Base-by-base conservation (phyloP, 225 moss, liverwort and hornwort species). In the Polytrichum formosum region DNA sequence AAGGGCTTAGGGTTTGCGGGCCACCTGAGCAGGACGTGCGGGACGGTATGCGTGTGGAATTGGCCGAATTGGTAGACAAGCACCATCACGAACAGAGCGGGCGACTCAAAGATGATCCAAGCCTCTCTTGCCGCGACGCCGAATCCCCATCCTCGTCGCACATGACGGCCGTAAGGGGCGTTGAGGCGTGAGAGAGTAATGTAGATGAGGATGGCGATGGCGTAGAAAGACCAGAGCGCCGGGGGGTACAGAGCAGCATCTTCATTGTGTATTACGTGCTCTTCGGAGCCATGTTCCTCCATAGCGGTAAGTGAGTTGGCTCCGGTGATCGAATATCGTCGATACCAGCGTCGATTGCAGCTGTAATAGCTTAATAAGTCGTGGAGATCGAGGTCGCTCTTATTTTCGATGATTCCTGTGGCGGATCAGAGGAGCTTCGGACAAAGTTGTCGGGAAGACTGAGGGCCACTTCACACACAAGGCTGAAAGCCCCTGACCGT, bases 71-170 rank as follows among this genome's bases (percentile, higher is more conserved):
- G 86, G 68, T 83, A 91, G 35, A 93, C 80, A 21, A 89, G 71
- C 54, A 87, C 85, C 77, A 79, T 93, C 25, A 87, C 91, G 79
- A 93, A 96, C 25, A 96, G 75, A 26, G 93, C 85, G 60, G 96
- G 93, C 67, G 90, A 88, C 83, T 96, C 96, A 86, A 96, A 84
- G 66, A 96, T 78, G 19, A 96, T 84, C 96, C 93, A 96, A 30
- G 87, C 90, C 74, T 96, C 93, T 0, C 91, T 78, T 63, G 85
- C 93, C 18, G 87, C 82, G 67, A 89, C 77, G 56, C 84, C 77
- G 1, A 87, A 79, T 1, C 93, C 96, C 56, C 67, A 96, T 18
- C 96, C 96, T 54, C 66, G 69, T 60, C 70, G 82, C 26, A 83
- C 81, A 67, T 90, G 88, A 61, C 90, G 88, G 29, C 96, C 96